Evolutionary conservation across 2,329 filamentous ascomycete genomes (phyloP), one percentile per base, ranked within the genome.

Genomic region (Botrytis fragariae): DNA sequence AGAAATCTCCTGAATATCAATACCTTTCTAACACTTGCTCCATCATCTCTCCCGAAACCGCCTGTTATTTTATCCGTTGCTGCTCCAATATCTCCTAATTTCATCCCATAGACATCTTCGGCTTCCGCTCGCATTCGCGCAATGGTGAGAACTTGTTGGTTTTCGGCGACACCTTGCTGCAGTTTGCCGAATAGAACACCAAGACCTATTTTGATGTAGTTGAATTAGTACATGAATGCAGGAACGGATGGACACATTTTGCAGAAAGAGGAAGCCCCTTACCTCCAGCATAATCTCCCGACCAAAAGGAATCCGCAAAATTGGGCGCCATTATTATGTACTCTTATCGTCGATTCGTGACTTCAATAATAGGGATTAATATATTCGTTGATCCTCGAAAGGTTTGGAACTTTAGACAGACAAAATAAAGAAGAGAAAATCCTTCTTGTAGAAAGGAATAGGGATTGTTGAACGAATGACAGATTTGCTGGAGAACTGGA

Each of bases 251-350:
- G 10, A 32, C 18, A 72, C 16, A 64, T 29, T 22, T 22, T n/a
- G 65, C 45, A 65, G 45, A 69, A 44, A 60, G 25, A 42, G 37
- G 7, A 32, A 39, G 64, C 71, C 57, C 81, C 88, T 82, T 85
- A 93, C 92, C 95, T 86, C 93, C 94, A 82, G 95, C 95, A 87
- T 98, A 98, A 88, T 99, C 96, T 82, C 90, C 90, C 75, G 96
- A 97, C 96, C 96, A 99, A 85, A 99, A 98, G 69, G 95, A 97
- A 85, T 95, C 94, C 78, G 94, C 91, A 84, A 99, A 98, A 80
- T 93, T 90, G 78, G 93, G 92, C 93, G 95, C 95, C 82, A 83
- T 90, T 80, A 72, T 57, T 42, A 69, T 69, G 48, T 69, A 57
- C 65, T 69, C 65, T 69, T 57, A 57, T 69, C 65, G 48, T 69